These are phyloP conservation scores for Candida corydali DNA, from an alignment of 805 yeast genomes.

Conservation along the genomic window DNA sequence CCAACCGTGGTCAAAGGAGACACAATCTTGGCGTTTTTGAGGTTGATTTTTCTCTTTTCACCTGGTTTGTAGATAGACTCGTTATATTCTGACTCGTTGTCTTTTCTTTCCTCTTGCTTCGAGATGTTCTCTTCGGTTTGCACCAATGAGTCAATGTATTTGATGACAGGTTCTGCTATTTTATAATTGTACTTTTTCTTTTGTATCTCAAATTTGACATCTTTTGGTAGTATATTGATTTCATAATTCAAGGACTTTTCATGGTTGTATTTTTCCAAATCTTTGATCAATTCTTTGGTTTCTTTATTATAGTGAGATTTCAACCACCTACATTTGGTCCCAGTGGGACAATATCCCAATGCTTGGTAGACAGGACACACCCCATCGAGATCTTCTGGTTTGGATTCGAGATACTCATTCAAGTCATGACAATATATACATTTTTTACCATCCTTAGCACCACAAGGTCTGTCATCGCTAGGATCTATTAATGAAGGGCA, in stretches of 20 bases:
- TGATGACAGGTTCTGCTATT: slow-evolving; percentile 52
- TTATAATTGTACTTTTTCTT: slow-evolving; percentile 60
- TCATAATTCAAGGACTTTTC: slow-evolving; percentile 45
- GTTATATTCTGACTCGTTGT: slow-evolving; percentile 48
- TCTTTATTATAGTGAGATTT: slow-evolving; percentile 59
- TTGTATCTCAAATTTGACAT: slow-evolving; percentile 45
- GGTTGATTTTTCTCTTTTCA: slow-evolving; percentile 77
- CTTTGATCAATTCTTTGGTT: slow-evolving; percentile 41
- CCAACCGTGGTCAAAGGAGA: slow-evolving; percentile 98
- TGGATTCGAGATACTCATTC: slow-evolving; percentile 54
- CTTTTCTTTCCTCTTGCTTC: slow-evolving; percentile 31
- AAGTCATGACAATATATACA: slow-evolving; percentile 82
- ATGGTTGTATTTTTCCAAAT: slow-evolving; percentile 25
- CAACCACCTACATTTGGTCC: slow-evolving; percentile 90
- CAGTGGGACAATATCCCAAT: slow-evolving; percentile 88
- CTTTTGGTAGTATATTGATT: slow-evolving; percentile 55
- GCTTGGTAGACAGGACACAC: slow-evolving; percentile 79
- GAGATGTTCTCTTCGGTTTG: slow-evolving; percentile 37
- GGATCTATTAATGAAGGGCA: slow-evolving; percentile 66
- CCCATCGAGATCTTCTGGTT: slow-evolving; percentile 71
- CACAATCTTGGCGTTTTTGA: slow-evolving; percentile 73
- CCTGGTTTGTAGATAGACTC: slow-evolving; percentile 73
- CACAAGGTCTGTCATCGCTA: slow-evolving; percentile 43
- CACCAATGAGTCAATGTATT: slow-evolving; percentile 61
- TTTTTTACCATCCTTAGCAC: slow-evolving; percentile 54